These are phyloP conservation scores for Phytophthora chlamydospora DNA, from an alignment of 352 stramenopile species.

Conservation along the genomic window DNA sequence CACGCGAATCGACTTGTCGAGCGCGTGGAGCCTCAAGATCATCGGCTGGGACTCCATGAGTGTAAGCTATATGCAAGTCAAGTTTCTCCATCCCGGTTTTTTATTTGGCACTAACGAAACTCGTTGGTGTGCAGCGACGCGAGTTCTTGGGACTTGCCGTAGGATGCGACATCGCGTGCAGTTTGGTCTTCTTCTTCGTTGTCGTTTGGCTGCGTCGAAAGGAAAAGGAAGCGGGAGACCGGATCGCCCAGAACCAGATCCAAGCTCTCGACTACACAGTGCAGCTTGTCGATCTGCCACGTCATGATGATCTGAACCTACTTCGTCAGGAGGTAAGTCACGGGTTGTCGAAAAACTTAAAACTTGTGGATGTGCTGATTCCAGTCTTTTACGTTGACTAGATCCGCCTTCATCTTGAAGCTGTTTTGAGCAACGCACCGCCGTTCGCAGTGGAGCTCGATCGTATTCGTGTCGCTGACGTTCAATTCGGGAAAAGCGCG, in stretches of 20 bases:
- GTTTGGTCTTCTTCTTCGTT: slow-evolving; percentile 66
- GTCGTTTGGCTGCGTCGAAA: slow-evolving; percentile 79
- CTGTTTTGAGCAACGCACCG: slow-evolving; percentile 54
- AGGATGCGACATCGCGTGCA: slow-evolving; percentile 74
- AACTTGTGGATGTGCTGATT: slow-evolving; percentile 1
- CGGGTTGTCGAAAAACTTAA: slow-evolving; percentile 34
- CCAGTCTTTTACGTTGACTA: slow-evolving; percentile 19
- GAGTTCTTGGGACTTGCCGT: slow-evolving; percentile 75
- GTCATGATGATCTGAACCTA: slow-evolving; percentile 61
- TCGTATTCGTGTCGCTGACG: slow-evolving; percentile 69
- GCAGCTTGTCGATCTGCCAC: slow-evolving; percentile 69
- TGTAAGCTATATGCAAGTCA: slow-evolving; percentile 37
- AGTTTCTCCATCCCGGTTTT: not conserved
- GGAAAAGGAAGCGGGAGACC: slow-evolving; percentile 64
- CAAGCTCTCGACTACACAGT: slow-evolving; percentile 82
- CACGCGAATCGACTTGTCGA: slow-evolving; percentile 75
- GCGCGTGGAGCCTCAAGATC: slow-evolving; percentile 76
- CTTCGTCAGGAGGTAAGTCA: slow-evolving; percentile 63
- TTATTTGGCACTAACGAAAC: not conserved
- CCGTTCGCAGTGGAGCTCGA: slow-evolving; percentile 66
- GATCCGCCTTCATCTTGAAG: slow-evolving; percentile 72
- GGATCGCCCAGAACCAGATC: slow-evolving; percentile 67
- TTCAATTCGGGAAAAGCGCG: slow-evolving; percentile 78
- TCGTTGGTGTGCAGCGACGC: slow-evolving; percentile 44
- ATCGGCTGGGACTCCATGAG: slow-evolving; percentile 85